phyloP scores from a whole-genome alignment of 495 filamentous ascomycete genomes.

The Xylaria scruposa region DNA sequence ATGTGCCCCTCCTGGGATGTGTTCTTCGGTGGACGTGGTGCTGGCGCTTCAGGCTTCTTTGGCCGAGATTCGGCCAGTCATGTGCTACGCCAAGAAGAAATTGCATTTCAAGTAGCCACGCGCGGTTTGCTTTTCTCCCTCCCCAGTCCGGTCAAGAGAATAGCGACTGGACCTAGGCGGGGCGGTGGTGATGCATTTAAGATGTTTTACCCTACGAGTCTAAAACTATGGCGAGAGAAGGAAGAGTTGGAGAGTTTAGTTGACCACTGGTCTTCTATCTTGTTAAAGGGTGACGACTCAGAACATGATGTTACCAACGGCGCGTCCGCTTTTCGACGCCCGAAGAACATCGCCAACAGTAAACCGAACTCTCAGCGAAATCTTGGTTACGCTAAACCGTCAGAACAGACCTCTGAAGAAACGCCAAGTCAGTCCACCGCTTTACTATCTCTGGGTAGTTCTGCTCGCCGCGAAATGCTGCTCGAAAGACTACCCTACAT shows the following conservation, averaged over 20 bases:
- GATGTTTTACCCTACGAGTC: slow-evolving; percentile 85
- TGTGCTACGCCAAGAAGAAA: slow-evolving; percentile 84
- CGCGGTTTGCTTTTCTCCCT: slow-evolving; percentile 83
- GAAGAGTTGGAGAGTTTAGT: slow-evolving; percentile 79
- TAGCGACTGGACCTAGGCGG: slow-evolving; percentile 48
- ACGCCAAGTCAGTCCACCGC: slow-evolving; percentile 37
- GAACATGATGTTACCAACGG: slow-evolving; percentile 43
- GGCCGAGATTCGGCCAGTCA: slow-evolving; percentile 67
- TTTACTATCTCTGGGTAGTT: slow-evolving; percentile 59
- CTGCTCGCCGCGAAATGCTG: slow-evolving; percentile 74
- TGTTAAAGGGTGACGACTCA: slow-evolving; percentile 56
- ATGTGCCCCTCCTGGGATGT: slow-evolving; percentile 67
- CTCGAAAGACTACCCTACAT: slow-evolving; percentile 88
- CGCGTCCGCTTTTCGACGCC: slow-evolving; percentile 52
- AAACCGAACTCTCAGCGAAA: slow-evolving; percentile 33
- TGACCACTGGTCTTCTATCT: slow-evolving; percentile 67
- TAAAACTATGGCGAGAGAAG: slow-evolving; percentile 76
- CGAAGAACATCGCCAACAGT: slow-evolving; percentile 36
- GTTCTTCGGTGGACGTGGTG: slow-evolving; percentile 56
- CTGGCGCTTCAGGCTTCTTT: slow-evolving; percentile 47
- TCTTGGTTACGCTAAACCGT: slow-evolving; percentile 23
- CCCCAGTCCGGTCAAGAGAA: slow-evolving; percentile 81
- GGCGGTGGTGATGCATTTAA: slow-evolving; percentile 67
- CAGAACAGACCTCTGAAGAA: slow-evolving; percentile 26
- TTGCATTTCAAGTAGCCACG: slow-evolving; percentile 86